Conservation (phyloP, 257 asterid species). For the Solanum pimpinellifolium region DNA sequence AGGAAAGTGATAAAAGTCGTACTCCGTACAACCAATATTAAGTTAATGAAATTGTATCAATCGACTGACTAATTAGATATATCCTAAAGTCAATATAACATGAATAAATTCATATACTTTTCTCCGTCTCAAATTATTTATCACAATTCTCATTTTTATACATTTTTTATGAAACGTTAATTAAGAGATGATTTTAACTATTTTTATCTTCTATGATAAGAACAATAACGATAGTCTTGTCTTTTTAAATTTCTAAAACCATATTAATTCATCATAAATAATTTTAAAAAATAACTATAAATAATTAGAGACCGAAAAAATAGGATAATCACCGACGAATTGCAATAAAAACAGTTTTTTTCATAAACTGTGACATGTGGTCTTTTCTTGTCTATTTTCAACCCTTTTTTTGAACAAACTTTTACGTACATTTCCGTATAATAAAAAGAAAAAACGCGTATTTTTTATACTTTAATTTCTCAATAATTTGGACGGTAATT, state of each 20-base stretch:
- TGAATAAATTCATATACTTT: neutral
- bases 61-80: neutral
- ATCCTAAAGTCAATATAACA: neutral
- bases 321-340: conserved; percentile 27
- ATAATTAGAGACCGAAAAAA: accelerated
- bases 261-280: neutral
- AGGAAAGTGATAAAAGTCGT: neutral
- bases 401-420: neutral
- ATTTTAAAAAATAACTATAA: neutral
- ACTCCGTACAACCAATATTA: neutral
- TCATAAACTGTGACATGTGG: conserved; percentile 32
- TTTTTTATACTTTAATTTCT: neutral
- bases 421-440: conserved; percentile 37
- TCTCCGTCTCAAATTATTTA: neutral
- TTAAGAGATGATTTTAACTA: neutral
- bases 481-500: too few relatives aligned
- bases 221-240: neutral
- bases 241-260: neutral
- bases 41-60: neutral
- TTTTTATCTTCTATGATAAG: neutral
- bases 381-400: neutral
- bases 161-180: neutral
- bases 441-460: conserved; percentile 10
- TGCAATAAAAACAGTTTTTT: neutral
- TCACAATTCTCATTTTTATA: accelerated